Base-by-base conservation (phyloP, 176 grass and related monocot species). In the Saccharum officinarum region DNA sequence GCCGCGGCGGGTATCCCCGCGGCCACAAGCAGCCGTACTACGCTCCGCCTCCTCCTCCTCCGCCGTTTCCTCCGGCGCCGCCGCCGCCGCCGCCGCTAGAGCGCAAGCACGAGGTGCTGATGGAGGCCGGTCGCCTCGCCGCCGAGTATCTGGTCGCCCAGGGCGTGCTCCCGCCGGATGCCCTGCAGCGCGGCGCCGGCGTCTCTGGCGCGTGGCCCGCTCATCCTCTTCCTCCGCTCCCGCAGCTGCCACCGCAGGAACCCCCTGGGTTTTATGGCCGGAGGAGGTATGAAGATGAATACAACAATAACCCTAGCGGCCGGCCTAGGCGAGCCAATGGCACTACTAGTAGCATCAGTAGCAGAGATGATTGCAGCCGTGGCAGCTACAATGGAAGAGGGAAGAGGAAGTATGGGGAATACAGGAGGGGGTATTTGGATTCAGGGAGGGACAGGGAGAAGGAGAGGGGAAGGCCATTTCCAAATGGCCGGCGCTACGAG, bases 91-190 rank as follows among this genome's bases (percentile, higher is more conserved):
- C 80, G 55, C 74, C 50, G 65, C 85, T 63, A 25, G 71, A 75
- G 8, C 84, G 77, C 71, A 98, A 91, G 83, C 77, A 84, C 31
- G 96, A 95, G 54, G 89, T 98, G 78, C 80, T 98, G n/a, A 91
- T 95, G 75, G 96, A 95, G 77, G 96, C 95, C 13, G 93, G 96
- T 22, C 96, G 96, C 39, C 96, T 98, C n/a, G 96, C 96, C 9
- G 86, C 96, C 10, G 96, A 98, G 83, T 95, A 98, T 82, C 54
- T 98, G 80, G 93, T 98, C 31, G 63, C 89, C 16, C 90, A 87
- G 71, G 96, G 96, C 20, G 93, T 88, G 84, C 91, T 98, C 26
- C 91, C 93, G n/a, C 82, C 89, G 7, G 86, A 60, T 57, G 83
- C 80, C 23, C 83, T 95, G 42, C 93, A 85, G 26, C 84, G 87